Percentiles rank a stretch among this genome's conserved stretches.
Conservation (phyloP, 2,329 filamentous ascomycete genomes). For the Fusarium papillatum region DNA sequence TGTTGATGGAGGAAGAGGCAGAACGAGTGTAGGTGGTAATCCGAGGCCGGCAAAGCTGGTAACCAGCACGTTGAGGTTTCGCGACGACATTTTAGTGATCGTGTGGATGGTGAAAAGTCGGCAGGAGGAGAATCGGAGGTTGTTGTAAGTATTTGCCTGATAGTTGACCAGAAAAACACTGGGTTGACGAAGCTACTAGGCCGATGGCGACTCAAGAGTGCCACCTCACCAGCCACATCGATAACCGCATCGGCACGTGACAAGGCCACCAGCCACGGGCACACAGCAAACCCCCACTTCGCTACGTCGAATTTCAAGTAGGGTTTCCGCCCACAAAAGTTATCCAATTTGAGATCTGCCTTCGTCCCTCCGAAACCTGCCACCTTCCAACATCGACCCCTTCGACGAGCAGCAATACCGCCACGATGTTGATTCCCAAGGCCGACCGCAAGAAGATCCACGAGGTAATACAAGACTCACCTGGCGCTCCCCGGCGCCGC, state of each 20-base stretch:
- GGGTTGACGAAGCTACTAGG: not conserved
- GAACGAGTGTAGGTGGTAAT: constrained; percentile 84
- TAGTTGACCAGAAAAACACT: constrained; percentile 6
- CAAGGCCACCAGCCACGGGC: constrained; percentile 41
- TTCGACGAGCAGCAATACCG: constrained; percentile 59
- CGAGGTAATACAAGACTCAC: constrained; percentile 65
- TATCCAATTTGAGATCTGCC: constrained; percentile 58
- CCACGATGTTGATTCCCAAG: constrained; percentile 98
- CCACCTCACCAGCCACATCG: constrained; percentile 32
- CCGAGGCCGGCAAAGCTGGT: constrained; percentile 87
- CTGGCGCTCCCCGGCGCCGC: constrained; percentile 20
- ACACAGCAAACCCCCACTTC: constrained; percentile 47
- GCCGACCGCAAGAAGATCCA: constrained; percentile 99
- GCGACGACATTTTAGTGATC: constrained; percentile 62
- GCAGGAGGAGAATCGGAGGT: not conserved
- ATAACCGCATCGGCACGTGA: constrained; percentile 50
- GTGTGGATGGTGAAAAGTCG: constrained; percentile 1
- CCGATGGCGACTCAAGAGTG: constrained; percentile 17
- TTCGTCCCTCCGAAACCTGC: constrained; percentile 52
- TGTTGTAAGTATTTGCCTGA: constrained; percentile 23
- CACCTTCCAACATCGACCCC: constrained; percentile 65
- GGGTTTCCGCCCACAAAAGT: constrained; percentile 62
- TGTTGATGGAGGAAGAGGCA: constrained; percentile 77
- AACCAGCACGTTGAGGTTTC: constrained; percentile 83
- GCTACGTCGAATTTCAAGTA: constrained; percentile 52